Conservation (phyloP, 1,284 basidiomycete genomes). For the Golubevia sp. region DNA sequence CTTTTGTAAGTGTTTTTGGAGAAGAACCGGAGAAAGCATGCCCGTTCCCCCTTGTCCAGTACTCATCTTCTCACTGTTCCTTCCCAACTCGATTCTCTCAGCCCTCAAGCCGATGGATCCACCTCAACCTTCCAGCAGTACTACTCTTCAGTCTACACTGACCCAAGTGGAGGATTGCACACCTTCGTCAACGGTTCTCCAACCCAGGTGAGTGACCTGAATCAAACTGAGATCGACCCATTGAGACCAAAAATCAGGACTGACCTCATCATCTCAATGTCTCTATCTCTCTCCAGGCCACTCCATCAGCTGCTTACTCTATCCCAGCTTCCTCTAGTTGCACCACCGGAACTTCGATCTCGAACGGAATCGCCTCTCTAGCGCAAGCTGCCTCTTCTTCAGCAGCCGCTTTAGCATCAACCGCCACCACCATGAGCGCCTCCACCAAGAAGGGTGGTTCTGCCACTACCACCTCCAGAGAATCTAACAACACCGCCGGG, state of each 20-base stretch:
- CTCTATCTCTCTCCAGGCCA: constrained; percentile 13
- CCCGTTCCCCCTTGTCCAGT: no score
- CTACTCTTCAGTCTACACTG: constrained; percentile 37
- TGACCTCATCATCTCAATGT: no score
- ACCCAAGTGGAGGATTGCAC: constrained; percentile 21
- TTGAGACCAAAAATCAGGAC: no score
- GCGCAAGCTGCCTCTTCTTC: no score
- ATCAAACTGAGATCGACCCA: no score
- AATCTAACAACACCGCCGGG: no score
- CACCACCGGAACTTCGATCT: constrained; percentile 24
- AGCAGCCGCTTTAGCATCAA: no score
- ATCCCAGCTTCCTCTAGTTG: constrained; percentile 48
- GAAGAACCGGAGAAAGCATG: no score
- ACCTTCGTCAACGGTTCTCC: constrained; percentile 53
- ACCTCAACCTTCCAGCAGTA: constrained; percentile 57
- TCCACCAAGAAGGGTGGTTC: no score
- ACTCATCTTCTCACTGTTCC: no score
- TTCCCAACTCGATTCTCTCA: constrained; percentile 23
- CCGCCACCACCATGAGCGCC: no score
- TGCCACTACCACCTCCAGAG: no score
- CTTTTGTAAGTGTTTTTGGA: not conserved
- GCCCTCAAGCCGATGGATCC: constrained; percentile 30
- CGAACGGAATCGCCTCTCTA: constrained; percentile 43
- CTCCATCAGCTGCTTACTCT: constrained; percentile 54
- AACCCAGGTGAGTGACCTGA: constrained; percentile 8